Evolutionary conservation across 139 green algal species (phyloP).

Genomic region (Chlorella sp.): DNA sequence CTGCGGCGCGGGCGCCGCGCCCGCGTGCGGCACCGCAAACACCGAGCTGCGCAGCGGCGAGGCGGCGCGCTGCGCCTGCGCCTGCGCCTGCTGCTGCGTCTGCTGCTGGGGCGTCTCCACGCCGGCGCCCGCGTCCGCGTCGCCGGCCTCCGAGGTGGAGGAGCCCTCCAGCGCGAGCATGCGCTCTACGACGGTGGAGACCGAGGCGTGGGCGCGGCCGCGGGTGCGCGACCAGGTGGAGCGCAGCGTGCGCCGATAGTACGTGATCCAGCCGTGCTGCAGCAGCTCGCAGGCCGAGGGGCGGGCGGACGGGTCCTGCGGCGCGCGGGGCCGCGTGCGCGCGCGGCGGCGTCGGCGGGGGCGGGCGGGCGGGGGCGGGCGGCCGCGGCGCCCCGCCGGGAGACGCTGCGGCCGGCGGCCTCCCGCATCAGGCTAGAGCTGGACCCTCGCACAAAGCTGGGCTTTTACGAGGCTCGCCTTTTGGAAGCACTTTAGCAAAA

Average conservation of each 20-base stretch:
- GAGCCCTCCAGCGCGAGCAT: constrained; percentile 53
- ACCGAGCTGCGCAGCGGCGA: constrained; percentile 13
- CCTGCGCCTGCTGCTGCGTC: constrained; percentile 19
- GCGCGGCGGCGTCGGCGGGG: no score
- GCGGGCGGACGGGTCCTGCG: constrained; percentile 81
- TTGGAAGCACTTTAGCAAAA: constrained; percentile 90
- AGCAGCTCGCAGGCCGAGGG: constrained; percentile 79
- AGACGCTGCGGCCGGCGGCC: not conserved
- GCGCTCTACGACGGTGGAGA: constrained; percentile 58
- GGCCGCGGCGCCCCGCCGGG: not conserved
- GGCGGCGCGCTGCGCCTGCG: constrained; percentile 1
- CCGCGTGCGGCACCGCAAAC: not conserved
- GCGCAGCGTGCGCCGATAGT: constrained; percentile 72
- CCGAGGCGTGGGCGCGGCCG: constrained; percentile 45
- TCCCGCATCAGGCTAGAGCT: not conserved
- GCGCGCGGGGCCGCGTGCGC: no score
- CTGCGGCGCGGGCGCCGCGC: no score
- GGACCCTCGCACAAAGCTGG: not conserved
- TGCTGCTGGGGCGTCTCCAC: no score
- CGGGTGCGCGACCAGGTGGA: constrained; percentile 63
- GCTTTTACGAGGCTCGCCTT: constrained; percentile 61
- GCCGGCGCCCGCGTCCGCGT: not conserved
- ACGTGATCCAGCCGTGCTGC: constrained; percentile 85
- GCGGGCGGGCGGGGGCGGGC: no score
- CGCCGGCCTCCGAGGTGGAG: no score